Base-by-base conservation (phyloP, 1,284 basidiomycete species). In the Cystobasidium slooffiae region DNA sequence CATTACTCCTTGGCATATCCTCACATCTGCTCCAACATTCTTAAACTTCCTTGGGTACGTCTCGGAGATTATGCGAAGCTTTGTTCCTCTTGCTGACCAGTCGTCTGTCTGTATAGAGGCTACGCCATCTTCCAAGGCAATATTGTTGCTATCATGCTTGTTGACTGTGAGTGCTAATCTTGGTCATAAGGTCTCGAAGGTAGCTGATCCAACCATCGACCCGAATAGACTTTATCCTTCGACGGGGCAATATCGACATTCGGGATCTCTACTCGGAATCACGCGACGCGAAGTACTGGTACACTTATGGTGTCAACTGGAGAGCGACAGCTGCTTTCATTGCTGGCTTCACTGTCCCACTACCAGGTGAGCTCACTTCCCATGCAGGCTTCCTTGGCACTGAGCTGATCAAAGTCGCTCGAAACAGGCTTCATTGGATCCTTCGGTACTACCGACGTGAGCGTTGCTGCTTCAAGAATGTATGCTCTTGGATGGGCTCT, bases 1-100 rank as follows among this genome's bases (percentile, higher is more conserved):
- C 55, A 78, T 81, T 72, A 79, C 79, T 51, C 81, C 82, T 9
- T 83, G 82, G 82, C 69, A 79, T 69, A 78, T 83, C 69, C 76
- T 81, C 52, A 79, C 76, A 8, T 72, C 68, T n/a, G 75, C 75
- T 9, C 49, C 73, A 2, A 73, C 63, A 18, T 76, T 76, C 74
- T 20, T 76, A 44, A 64, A 65, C 9, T 76, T 76, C 67, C 44
- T 76, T 1, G 44, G 66, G 31, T 66, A 14, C 31, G 44, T 22
- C 5, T 16, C 20, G 61, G 16, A 12, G 22, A 14, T 47, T 39
- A 20, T 16, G 2, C 3, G 9, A 31, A 37, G 14, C 31, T 39
- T 12, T 31, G 14, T 8, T 14, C 1, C 6, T 16, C 10, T 20
- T 37, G 39, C 59, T 62, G 37, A 62, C 24, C 1, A 10, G 12